Evolutionary conservation across 2,329 filamentous ascomycete genomes (phyloP).

Genomic region (Fusarium sp.): DNA sequence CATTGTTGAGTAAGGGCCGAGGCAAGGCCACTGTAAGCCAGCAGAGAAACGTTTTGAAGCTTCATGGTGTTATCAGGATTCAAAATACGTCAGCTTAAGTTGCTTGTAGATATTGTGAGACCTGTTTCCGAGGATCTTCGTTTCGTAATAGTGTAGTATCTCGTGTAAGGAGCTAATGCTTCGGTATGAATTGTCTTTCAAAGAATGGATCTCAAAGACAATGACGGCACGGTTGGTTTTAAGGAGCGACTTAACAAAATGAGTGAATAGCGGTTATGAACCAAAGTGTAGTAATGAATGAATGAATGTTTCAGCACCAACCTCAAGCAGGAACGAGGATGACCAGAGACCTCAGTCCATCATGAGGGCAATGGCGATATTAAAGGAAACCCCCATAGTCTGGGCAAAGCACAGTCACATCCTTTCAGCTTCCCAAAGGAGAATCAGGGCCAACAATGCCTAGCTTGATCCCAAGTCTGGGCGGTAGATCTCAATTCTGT

Average conservation of each 20-base stretch:
- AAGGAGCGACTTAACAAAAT: slow-evolving; percentile 36
- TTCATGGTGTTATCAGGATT: slow-evolving; percentile 46
- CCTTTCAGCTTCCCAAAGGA: slow-evolving; percentile 7
- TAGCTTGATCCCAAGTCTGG: slow-evolving; percentile 18
- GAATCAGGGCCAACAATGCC: slow-evolving; percentile 18
- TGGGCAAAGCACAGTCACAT: slow-evolving; percentile 12
- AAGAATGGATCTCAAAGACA: slow-evolving; percentile 25
- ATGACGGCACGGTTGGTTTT: slow-evolving; percentile 29
- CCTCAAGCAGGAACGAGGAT: slow-evolving; percentile 33
- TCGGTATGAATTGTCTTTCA: slow-evolving; percentile 24
- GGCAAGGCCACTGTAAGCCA: slow-evolving; percentile 47
- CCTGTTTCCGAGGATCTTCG: background rate
- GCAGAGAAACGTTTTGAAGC: slow-evolving; percentile 41
- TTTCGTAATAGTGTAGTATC: background rate
- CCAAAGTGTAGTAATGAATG: slow-evolving; percentile 27
- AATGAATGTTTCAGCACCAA: slow-evolving; percentile 33
- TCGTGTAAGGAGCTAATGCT: slow-evolving; percentile 8
- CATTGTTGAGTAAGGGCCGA: slow-evolving; percentile 52
- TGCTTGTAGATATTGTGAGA: background rate
- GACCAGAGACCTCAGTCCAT: slow-evolving; percentile 3
- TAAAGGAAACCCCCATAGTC: slow-evolving; percentile 25
- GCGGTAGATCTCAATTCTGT: slow-evolving; percentile 38
- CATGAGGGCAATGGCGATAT: slow-evolving; percentile 25
- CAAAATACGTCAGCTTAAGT: background rate
- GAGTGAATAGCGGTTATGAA: slow-evolving; percentile 33